phyloP scores from a whole-genome alignment of 2,329 filamentous ascomycete species.

The Coccinonectria pachysandricola region DNA sequence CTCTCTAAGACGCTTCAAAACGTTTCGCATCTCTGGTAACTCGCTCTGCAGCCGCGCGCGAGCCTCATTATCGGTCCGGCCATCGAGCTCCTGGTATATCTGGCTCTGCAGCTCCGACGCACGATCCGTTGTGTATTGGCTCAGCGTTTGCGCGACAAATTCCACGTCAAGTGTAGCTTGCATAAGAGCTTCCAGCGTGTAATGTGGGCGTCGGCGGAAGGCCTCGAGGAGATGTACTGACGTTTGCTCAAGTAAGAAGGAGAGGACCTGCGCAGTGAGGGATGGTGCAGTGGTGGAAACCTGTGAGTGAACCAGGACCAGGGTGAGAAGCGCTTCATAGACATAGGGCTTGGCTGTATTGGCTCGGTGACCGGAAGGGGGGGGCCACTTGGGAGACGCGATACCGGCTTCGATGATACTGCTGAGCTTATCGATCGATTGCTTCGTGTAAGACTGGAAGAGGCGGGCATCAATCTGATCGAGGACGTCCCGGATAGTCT shows the following conservation, averaged over 20 bases:
- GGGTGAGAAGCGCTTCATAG: conserved; percentile 71
- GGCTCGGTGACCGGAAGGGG: conserved; percentile 46
- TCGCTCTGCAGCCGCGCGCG: conserved; percentile 72
- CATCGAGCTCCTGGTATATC: conserved; percentile 86
- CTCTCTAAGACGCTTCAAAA: conserved; percentile 75
- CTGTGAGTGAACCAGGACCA: conserved; percentile 88
- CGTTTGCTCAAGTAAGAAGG: conserved; percentile 74
- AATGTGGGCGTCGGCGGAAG: conserved; percentile 58
- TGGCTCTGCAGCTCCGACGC: conserved; percentile 75
- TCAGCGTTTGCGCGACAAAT: conserved; percentile 89
- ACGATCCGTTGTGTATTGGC: conserved; percentile 76
- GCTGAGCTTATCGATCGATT: conserved; percentile 58
- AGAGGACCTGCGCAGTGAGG: conserved; percentile 71
- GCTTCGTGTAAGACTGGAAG: conserved; percentile 84
- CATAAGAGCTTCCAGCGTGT: conserved; percentile 75
- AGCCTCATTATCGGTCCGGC: conserved; percentile 79
- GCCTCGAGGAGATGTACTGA: conserved; percentile 72
- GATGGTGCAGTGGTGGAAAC: conserved; percentile 69
- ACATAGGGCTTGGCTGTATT: conserved; percentile 77
- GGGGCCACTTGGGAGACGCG: conserved; percentile 59
- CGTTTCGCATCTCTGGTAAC: conserved; percentile 77
- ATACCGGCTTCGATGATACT: conserved; percentile 66
- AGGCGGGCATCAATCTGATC: conserved; percentile 82
- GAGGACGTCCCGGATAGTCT: conserved; percentile 83
- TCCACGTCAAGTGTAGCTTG: conserved; percentile 96